Evolutionary conservation across 306 rosid species (phyloP), one percentile per base, ranked within the genome.

Genomic region (Trifolium dubium): DNA sequence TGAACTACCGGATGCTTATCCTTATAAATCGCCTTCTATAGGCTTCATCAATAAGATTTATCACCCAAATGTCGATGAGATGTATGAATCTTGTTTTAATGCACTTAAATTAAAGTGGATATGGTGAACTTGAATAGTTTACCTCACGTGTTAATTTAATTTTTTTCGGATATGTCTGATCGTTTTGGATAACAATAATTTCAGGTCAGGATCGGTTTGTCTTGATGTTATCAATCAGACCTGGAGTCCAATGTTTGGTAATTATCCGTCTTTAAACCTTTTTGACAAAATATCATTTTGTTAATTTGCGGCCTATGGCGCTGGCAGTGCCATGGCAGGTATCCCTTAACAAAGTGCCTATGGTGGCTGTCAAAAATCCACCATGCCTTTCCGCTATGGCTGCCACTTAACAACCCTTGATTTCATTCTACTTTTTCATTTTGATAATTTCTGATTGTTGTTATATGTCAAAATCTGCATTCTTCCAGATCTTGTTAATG

Each of bases 211-310:
- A 75, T 83, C 87, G n/a, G 85, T 86, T 78, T 86, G 89, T 81
- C 83, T 86, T 46, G 89, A 86, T 83, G 89, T 83, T 49, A 86
- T 86, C 77, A 86, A 86, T 75, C 89, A 86, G 78, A 83, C 82
- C 64, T 86, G 89, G 89, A 86, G 89, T 74, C 89, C 89, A 71
- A 86, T 86, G 89, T 86, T 78, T 58, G 89, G 89, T 86, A 81
- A 75, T 64, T 63, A 67, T 74, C 63, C 61, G 69, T 71, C 46
- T 23, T 23, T 10, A 29, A 46, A 8, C 62, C 60, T 44, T 54
- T 4, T 4, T 56, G 54, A 43, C 34, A 17, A 60, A 79, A 58
- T 67, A 30, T 17, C n/a, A 53, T 53, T 53, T 53, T 12, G 8
- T 53, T 1, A 43, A 14, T 43, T 43, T 43, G 49, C 5, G 49